Conservation (phyloP, 306 rosid species). For the Lablab purpureus region DNA sequence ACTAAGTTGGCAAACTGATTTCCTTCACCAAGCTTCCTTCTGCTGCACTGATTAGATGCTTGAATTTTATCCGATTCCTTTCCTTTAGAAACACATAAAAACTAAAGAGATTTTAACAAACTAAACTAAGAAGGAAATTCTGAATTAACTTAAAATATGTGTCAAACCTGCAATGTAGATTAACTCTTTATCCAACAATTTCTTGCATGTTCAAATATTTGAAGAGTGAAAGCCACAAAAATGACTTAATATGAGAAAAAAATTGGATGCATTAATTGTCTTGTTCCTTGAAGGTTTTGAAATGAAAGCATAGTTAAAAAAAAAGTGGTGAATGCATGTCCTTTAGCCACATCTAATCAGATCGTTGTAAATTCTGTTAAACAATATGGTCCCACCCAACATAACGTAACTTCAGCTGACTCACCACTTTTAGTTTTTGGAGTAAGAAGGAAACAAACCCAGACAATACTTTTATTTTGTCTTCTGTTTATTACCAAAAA, state of each 20-base stretch:
- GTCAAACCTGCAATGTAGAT: neutral
- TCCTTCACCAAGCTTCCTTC: conserved; percentile 29
- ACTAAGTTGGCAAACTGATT: conserved; percentile 1
- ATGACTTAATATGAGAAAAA: neutral
- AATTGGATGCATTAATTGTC: neutral
- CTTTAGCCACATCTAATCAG: conserved; percentile 8
- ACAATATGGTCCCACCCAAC: conserved; percentile 26
- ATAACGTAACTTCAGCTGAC: neutral
- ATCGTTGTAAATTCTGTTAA: conserved; percentile 44
- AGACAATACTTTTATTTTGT: neutral
- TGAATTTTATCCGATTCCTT: neutral
- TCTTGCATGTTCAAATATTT: neutral
- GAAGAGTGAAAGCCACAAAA: conserved; percentile 1
- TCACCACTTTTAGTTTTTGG: neutral
- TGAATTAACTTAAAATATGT: neutral
- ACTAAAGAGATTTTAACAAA: neutral
- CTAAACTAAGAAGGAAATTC: neutral
- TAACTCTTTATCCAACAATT: neutral
- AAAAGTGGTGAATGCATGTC: neutral
- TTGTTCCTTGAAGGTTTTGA: neutral
- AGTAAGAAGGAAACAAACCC: neutral
- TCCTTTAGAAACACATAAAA: neutral
- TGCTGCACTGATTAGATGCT: neutral
- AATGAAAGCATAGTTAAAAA: neutral
- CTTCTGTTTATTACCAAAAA: neutral